A percentile compares a stretch with the other conserved stretches of the same genome.
Evolutionary conservation across 495 filamentous ascomycete species (phyloP).

Genomic region (Chaetomium fimeti): DNA sequence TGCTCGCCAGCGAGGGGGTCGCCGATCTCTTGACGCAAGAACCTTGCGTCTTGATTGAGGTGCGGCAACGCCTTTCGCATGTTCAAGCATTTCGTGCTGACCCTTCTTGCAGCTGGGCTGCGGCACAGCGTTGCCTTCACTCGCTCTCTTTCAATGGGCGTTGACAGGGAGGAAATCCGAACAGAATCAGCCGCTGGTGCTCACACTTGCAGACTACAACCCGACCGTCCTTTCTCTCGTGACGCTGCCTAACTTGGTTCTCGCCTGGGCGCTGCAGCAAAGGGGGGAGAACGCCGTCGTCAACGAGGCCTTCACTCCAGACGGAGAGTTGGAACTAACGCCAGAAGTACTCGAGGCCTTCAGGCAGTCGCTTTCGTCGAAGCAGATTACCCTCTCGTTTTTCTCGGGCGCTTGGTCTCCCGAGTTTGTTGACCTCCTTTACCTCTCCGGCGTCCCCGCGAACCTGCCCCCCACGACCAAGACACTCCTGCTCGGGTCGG

Average conservation of each 20-base stretch:
- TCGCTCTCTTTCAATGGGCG: slow-evolving; percentile 71
- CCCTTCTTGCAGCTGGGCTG: slow-evolving; percentile 68
- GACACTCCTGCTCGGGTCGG: slow-evolving; percentile 73
- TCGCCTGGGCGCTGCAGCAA: slow-evolving; percentile 68
- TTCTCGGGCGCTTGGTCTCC: slow-evolving; percentile 82
- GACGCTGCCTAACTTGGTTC: slow-evolving; percentile 81
- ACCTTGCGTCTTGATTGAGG: slow-evolving; percentile 68
- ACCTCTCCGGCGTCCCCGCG: slow-evolving; percentile 27
- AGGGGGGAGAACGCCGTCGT: slow-evolving; percentile 33
- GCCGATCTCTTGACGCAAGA: slow-evolving; percentile 52
- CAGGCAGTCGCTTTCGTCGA: slow-evolving; percentile 52
- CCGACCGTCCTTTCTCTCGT: slow-evolving; percentile 77
- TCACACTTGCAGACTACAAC: slow-evolving; percentile 90
- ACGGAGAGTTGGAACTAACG: slow-evolving; percentile 74
- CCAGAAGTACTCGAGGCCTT: slow-evolving; percentile 62
- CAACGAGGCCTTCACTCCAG: slow-evolving; percentile 44
- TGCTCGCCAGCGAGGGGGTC: slow-evolving; percentile 57
- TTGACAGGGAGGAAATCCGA: slow-evolving; percentile 41
- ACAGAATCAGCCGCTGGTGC: slow-evolving; percentile 46
- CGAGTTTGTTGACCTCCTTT: slow-evolving; percentile 61
- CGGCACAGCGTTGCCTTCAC: slow-evolving; percentile 81
- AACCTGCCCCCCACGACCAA: slow-evolving; percentile 23
- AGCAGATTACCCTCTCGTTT: slow-evolving; percentile 64
- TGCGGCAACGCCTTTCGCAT: slow-evolving; percentile 40
- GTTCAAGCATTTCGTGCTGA: slow-evolving; percentile 20